Evolutionary conservation across 2,329 filamentous ascomycete genomes (phyloP).

Genomic region (Dactylellina parvicollis): DNA sequence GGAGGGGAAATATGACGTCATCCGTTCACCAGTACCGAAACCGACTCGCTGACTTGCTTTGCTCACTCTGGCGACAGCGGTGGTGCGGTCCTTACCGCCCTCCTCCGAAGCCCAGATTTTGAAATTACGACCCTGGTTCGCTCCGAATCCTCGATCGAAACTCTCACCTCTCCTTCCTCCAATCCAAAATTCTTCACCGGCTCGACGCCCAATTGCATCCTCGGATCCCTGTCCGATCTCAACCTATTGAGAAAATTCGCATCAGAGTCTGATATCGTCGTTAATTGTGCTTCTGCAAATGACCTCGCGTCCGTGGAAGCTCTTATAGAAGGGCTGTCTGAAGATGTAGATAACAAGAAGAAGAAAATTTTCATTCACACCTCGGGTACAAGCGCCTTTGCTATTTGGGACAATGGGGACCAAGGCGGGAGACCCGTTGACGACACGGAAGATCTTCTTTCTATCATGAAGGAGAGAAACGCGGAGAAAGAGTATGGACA

Average conservation of each 20-base stretch:
- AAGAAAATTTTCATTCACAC: slow-evolving; percentile 48
- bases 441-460: slow-evolving; percentile 25
- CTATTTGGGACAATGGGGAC: slow-evolving; percentile 21
- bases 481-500: slow-evolving; percentile 36
- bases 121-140: slow-evolving; percentile 41
- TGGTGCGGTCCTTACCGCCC: slow-evolving; percentile 33
- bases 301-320: slow-evolving; percentile 23
- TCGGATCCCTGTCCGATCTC: slow-evolving; percentile 24
- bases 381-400: slow-evolving; percentile 41
- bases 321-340: slow-evolving; percentile 22
- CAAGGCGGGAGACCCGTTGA: slow-evolving; percentile 20
- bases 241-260: slow-evolving; percentile 25
- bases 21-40: background rate
- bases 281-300: slow-evolving; percentile 46
- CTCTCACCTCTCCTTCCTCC: slow-evolving; percentile 33
- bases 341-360: slow-evolving; percentile 5
- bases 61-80: slow-evolving; percentile 1
- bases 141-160: slow-evolving; percentile 39
- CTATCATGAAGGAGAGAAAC: slow-evolving; percentile 34
- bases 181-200: slow-evolving; percentile 51
- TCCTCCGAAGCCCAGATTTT: slow-evolving; percentile 36
- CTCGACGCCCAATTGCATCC: slow-evolving; percentile 32
- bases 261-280: slow-evolving; percentile 42
- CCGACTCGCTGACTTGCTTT: background rate
- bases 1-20: slow-evolving; percentile 19